phyloP scores from a whole-genome alignment of 2,329 filamentous ascomycete genomes.

The Paecilomyces niveus region DNA sequence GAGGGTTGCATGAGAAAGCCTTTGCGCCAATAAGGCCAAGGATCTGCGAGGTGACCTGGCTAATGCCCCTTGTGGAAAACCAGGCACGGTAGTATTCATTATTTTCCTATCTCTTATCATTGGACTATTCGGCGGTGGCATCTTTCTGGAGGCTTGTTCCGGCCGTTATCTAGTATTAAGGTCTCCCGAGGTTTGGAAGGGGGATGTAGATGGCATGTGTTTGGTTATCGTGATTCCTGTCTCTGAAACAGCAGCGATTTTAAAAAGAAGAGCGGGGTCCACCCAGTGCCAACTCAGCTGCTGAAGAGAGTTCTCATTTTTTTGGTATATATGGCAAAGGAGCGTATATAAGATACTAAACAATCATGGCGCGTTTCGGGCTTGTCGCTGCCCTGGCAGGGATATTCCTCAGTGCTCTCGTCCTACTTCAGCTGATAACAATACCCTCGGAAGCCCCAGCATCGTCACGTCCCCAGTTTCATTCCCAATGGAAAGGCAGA shows the following conservation, averaged over 20 bases:
- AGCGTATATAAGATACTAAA: not conserved
- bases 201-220: not conserved
- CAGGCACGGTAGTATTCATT: not conserved
- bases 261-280: not conserved
- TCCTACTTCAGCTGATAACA: conserved; percentile 25
- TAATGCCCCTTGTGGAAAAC: not conserved
- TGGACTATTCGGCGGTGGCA: not conserved
- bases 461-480: conserved; percentile 9
- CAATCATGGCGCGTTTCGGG: conserved; percentile 23
- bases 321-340: not conserved
- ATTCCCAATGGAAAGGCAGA: conserved; percentile 17
- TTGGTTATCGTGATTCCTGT: not conserved
- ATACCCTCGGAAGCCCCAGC: conserved; percentile 12
- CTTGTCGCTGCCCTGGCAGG: conserved; percentile 18
- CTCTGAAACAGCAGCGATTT: not conserved
- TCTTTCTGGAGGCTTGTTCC: not conserved
- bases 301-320: not conserved
- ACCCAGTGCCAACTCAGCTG: not conserved
- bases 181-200: not conserved
- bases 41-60: not conserved
- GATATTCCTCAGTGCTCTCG: conserved; percentile 18
- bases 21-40: not conserved
- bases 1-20: not conserved
- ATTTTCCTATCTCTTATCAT: not conserved
- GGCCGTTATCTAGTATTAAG: not conserved